Base-by-base conservation (phyloP, 1,139 yeast genomes). In the Nakaseomyces uthaithaninus region DNA sequence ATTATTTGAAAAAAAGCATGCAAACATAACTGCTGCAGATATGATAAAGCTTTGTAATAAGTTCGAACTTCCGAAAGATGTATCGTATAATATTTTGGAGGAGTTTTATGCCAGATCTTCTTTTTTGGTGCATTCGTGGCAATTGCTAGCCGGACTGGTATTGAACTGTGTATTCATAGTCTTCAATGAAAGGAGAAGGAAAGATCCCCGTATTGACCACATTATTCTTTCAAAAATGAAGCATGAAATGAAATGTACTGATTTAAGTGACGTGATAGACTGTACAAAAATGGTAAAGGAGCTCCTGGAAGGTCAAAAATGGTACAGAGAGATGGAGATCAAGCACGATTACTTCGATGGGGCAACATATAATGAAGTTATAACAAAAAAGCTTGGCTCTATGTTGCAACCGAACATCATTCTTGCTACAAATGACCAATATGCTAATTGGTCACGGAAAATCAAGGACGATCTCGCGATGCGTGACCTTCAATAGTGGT, bases 71-170 rank as follows among this genome's bases (percentile, higher is more conserved):
- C 84, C 85, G 1, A 64, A 69, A 11, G 65, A 68, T 1, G 63
- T 73, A 4, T 74, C 85, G 0, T 65, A 67, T 23, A 60, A 65
- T 31, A 65, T 81, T 44, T 48, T 79, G 10, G 69, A 68, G 27
- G 71, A 78, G 0, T 80, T 72, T 48, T 61, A 68, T 27, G 60
- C 65, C 2, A 75, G 75, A 48, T 67, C 71, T 33, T 69, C 71
- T 37, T 74, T 75, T 48, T 71, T 79, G 39, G 72, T 72, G 37
- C 75, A 72, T 42, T 80, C 79, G 34, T 80, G 87, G 85, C 74
- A 77, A 12, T 57, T 80, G 22, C 74, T 80, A 1, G 77, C 84
- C 55, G 89, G 87, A 0, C 57, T 80, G 46, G 67, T 80, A 1
- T 67, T 79, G 33, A 72, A 80, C 5, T 77, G 80, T 11, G 77